A percentile compares a stretch with the other conserved stretches of the same genome.
These are phyloP conservation scores for Cercospora zeina DNA, from an alignment of 2,329 filamentous ascomycete genomes.

Conservation along the genomic window DNA sequence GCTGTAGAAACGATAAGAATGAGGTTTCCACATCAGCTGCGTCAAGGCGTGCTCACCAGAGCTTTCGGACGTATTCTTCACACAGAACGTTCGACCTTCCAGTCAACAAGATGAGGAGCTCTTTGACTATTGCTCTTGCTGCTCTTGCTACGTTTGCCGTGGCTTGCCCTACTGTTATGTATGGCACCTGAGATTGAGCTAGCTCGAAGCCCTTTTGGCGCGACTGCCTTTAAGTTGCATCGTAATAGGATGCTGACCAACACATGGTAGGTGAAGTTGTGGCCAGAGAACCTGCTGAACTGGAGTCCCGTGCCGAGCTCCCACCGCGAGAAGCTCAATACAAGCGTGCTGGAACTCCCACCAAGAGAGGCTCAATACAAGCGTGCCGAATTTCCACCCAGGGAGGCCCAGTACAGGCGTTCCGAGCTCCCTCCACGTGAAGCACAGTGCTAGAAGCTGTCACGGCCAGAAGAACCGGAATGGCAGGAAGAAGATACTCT, in stretches of 20 bases:
- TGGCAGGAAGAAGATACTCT: neutral
- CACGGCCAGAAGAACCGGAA: neutral
- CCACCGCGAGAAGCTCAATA: neutral
- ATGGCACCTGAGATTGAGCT: neutral
- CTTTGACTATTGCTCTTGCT: slow-evolving; percentile 2
- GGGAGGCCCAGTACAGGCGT: neutral
- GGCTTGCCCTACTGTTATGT: neutral
- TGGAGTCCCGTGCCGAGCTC: neutral
- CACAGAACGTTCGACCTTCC: neutral
- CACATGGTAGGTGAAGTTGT: neutral
- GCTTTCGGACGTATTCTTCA: too few species aligned
- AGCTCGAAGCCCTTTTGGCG: too few species aligned
- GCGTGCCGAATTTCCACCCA: neutral
- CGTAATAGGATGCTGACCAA: neutral
- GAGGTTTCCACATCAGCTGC: neutral
- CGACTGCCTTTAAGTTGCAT: neutral
- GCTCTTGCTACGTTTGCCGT: neutral
- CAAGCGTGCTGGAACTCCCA: neutral
- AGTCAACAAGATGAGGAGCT: neutral
- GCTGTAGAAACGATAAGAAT: neutral
- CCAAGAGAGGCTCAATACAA: neutral
- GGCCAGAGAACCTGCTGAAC: neutral
- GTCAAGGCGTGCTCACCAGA: neutral
- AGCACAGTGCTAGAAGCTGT: neutral
- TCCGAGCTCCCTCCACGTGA: neutral